These are phyloP conservation scores for Panicum hallii DNA, from an alignment of 202 grass and related monocot species.

Conservation along the genomic window DNA sequence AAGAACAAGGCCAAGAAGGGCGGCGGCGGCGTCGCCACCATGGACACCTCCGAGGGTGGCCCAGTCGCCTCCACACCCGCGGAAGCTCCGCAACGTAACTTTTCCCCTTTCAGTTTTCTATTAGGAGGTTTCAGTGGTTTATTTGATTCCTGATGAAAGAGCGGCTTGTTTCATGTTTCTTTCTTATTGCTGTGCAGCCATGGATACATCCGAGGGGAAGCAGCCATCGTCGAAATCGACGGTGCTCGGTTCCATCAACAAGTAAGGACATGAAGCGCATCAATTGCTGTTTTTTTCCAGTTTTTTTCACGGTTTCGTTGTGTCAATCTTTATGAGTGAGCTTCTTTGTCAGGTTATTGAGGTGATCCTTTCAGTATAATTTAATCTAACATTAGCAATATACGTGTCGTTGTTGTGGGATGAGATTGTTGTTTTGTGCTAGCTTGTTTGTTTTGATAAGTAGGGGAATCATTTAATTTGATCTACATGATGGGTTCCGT, in stretches of 20 bases:
- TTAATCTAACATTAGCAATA: neutral
- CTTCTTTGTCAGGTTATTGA: neutral
- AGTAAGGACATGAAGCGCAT: constrained; percentile 15
- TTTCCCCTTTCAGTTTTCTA: neutral
- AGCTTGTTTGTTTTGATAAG: neutral
- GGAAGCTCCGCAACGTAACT: constrained; percentile 52
- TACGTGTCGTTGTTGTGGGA: neutral
- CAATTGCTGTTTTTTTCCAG: neutral
- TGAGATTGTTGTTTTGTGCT: constrained; percentile 1
- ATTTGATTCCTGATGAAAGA: neutral
- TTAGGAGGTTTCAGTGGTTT: neutral
- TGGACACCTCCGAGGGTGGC: constrained; percentile 63
- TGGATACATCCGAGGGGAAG: constrained; percentile 59
- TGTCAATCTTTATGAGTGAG: no score
- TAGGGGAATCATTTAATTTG: neutral
- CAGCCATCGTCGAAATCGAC: constrained; percentile 3
- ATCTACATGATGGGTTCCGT: neutral
- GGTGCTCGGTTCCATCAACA: constrained; percentile 50
- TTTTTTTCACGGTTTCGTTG: neutral
- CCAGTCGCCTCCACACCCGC: constrained; percentile 20
- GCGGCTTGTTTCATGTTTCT: neutral
- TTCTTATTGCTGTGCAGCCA: constrained; percentile 44
- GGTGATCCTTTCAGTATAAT: neutral
- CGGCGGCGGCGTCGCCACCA: constrained; percentile 36
- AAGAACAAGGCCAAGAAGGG: constrained; percentile 57